Evolutionary conservation across 495 filamentous ascomycete species (phyloP), one percentile per base, ranked within the genome.

Genomic region (Neurospora africana): DNA sequence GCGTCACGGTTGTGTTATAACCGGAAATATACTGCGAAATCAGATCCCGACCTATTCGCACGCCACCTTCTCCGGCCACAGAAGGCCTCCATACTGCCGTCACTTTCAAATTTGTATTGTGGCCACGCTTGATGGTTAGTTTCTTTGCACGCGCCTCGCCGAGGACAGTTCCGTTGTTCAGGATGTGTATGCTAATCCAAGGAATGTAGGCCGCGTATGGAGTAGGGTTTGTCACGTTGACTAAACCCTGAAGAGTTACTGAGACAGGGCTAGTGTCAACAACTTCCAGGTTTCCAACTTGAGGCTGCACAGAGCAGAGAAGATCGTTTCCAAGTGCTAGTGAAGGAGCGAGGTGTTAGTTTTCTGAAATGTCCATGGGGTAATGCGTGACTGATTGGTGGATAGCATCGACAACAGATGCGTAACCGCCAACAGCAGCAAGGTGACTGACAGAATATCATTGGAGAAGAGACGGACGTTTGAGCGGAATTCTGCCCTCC

Each of bases 201-300:
- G 95, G 95, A 44, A 99, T 82, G 23, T 84, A 83, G 0, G 91
- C 93, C 33, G 91, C 89, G 79, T 97, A 97, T 1, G 89, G 83
- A 1, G 93, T 96, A 4, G 95, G 95, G 77, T 99, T 99, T 3
- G 91, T 95, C 72, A 97, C 83, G 78, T 94, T 95, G 71, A 96
- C 82, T 27, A 77, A 82, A 11, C 92, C 90, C 72, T 87, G 83
- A 11, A 98, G 79, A 17, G 86, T 87, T 27, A 97, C 79, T 6
- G 89, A 91, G 19, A 89, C 86, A 47, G 85, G 81, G 5, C 89
- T 89, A 0, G 93, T 96, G 44, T 90, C 84, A 38, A 88, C 76
- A 71, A 99, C 86, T 70, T 86, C 81, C 23, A 99, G 79, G 53
- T 80, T 81, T 17, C 87, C 86, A 67, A 96, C 79, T 69, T 87